phyloP scores from a whole-genome alignment of 192 early-diverging fungal species.

The Coemansia sp. region DNA sequence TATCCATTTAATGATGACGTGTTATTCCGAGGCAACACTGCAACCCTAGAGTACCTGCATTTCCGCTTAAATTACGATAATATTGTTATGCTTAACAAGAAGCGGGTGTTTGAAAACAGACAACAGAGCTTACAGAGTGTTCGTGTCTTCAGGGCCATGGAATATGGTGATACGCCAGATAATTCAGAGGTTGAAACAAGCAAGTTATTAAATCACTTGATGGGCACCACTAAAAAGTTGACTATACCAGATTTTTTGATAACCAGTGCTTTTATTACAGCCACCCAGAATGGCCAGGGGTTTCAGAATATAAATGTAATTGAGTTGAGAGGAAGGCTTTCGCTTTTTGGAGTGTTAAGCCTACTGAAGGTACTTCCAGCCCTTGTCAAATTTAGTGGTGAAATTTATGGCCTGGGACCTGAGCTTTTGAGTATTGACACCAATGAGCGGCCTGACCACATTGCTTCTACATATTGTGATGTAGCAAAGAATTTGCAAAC shows the following conservation, averaged over 20 bases:
- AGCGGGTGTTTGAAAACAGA: neutral
- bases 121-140: neutral
- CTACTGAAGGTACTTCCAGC: neutral
- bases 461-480: neutral
- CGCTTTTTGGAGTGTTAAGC: neutral
- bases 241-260: no score
- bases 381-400: neutral
- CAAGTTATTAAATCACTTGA: neutral
- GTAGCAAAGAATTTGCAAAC: no score
- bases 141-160: no score
- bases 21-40: conserved; percentile 8
- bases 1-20: conserved; percentile 13
- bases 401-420: neutral
- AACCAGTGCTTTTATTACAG: no score
- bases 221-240: no score
- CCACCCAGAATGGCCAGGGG: neutral
- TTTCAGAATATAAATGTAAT: neutral
- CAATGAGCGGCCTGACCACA: neutral
- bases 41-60: neutral
- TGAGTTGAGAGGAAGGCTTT: no score
- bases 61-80: neutral
- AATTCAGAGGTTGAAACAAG: neutral
- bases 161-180: neutral
- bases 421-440: neutral
- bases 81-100: neutral